Evolutionary conservation across 768 basidiomycete genomes (phyloP), one percentile per base, ranked within the genome.

Genomic region (Russula compacta): DNA sequence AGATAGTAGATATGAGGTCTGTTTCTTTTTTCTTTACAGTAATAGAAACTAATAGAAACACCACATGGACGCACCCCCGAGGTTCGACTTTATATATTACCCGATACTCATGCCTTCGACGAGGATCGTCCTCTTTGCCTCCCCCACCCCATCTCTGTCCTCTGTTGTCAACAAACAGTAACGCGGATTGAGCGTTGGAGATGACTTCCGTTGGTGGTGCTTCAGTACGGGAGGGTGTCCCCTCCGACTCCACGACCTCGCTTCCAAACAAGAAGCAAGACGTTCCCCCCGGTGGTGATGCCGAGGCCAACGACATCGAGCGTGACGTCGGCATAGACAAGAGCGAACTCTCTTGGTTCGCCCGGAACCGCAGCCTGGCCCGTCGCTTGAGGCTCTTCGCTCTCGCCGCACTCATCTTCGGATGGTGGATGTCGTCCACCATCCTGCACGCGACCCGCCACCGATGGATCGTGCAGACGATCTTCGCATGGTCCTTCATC

Each of bases 401-500:
- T 15, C 64, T 85, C 0, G 86, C 84, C 10, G 67, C 77, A 12
- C 69, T 85, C 53, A 89, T 93, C 65, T 75, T 92, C 46, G 90
- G 81, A 44, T 93, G 90, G 90, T 93, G 90, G 90, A 84, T 93
- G 39, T 86, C 85, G 61, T 74, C 90, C 9, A 90, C 82, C 0
- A 70, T 90, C 12, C 73, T 92, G 52, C 67, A 75, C 56, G 83
- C 78, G 6, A 92, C 91, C 3, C 82, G 90, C 54, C 84, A 82
- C 71, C 78, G 88, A 75, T 93, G 90, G 89, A 80, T 92, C 63
- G 85, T 87, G 9, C 88, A 91, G 72, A 87, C 89, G 0, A 44
- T 92, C 40, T 87, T 86, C 67, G 87, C 90, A 2, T 94, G 92
- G 90, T 82, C 83, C 56, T 90, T 92, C 75, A 76, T 92, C 64